phyloP scores from a whole-genome alignment of 208 protist species.

The Wallacemonas collosoma region DNA sequence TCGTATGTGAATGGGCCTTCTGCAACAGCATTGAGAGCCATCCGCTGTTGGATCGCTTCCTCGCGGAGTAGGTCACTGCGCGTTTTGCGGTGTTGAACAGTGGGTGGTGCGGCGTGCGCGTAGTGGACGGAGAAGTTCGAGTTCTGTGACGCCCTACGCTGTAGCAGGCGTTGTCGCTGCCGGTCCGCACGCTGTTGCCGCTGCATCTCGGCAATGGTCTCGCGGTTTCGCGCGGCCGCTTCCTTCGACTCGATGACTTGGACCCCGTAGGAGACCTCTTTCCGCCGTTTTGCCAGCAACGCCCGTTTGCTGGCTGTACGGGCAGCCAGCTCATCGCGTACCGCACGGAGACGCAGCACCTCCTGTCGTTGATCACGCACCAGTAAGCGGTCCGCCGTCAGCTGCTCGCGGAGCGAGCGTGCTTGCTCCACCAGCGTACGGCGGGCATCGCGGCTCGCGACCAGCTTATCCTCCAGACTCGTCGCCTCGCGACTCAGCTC shows the following conservation, averaged over 20 bases:
- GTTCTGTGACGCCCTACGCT: conserved; percentile 20
- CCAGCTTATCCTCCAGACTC: conserved; percentile 50
- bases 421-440: conserved; percentile 34
- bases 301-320: conserved; percentile 23
- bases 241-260: conserved; percentile 54
- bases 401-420: conserved; percentile 39
- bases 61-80: conserved; percentile 69
- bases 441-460: conserved; percentile 43
- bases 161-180: conserved; percentile 38
- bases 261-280: conserved; percentile 70
- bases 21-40: conserved; percentile 33
- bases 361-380: conserved; percentile 68
- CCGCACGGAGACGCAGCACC: conserved; percentile 37
- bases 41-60: conserved; percentile 55
- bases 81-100: conserved; percentile 28
- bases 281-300: conserved; percentile 60
- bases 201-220: conserved; percentile 38
- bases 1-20: conserved; percentile 63
- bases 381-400: conserved; percentile 61
- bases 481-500: conserved; percentile 42
- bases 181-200: conserved; percentile 42
- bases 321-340: conserved; percentile 32
- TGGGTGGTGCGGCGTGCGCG: conserved; percentile 2
- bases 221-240: conserved; percentile 33
- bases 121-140: conserved; percentile 32